Conservation (phyloP, 2,329 filamentous ascomycete genomes). For the Orbilia ellipsospora region DNA sequence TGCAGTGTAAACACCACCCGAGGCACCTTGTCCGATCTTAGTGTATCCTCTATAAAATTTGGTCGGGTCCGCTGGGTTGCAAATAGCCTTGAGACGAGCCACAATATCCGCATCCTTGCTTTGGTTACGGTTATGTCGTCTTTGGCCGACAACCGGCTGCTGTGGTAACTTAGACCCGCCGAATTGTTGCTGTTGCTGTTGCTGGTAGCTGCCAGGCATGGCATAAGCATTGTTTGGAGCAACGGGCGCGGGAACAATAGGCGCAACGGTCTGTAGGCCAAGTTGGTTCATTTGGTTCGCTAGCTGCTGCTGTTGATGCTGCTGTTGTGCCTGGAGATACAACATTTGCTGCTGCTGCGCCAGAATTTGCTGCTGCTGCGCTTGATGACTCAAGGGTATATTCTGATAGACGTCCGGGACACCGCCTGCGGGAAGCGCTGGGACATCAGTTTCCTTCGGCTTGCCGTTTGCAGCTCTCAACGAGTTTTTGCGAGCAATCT, state of each 20-base stretch:
- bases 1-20: constrained; percentile 92
- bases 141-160: constrained; percentile 68
- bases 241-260: constrained; percentile 20
- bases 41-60: constrained; percentile 86
- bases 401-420: constrained; percentile 38
- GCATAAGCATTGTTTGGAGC: constrained; percentile 55
- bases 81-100: constrained; percentile 85
- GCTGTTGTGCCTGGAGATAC: constrained; percentile 60
- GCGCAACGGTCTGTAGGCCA: constrained; percentile 61
- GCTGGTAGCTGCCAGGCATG: constrained; percentile 61
- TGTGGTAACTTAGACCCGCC: constrained; percentile 61
- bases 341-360: constrained; percentile 64
- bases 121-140: constrained; percentile 80
- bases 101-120: constrained; percentile 85
- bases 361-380: constrained; percentile 57
- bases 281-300: constrained; percentile 60
- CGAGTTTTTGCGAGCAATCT: constrained; percentile 50
- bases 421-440: constrained; percentile 28
- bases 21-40: constrained; percentile 97
- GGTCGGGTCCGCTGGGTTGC: constrained; percentile 87
- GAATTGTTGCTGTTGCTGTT: constrained; percentile 61
- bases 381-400: constrained; percentile 28
- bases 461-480: constrained; percentile 56
- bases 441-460: constrained; percentile 39
- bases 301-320: constrained; percentile 60